A percentile compares a stretch with the other conserved stretches of the same genome.
phyloP scores from a whole-genome alignment of 345 rosid genomes.

The Camelina hispida region DNA sequence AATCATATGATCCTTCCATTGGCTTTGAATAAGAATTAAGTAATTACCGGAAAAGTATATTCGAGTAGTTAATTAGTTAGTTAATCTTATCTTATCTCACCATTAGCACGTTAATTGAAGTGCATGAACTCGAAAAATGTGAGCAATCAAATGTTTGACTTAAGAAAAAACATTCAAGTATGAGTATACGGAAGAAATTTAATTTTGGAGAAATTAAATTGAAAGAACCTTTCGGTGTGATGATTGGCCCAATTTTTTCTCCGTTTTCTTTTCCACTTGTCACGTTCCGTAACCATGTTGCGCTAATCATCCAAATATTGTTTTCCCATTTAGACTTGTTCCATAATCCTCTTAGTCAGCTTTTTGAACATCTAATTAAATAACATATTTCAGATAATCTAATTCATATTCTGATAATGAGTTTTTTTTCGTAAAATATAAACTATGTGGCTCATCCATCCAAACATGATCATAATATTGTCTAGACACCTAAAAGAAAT shows the following conservation, averaged over 20 bases:
- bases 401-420: not conserved
- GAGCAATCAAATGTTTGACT: slow-evolving; percentile 33
- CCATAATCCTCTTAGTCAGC: not conserved
- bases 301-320: slow-evolving; percentile 22
- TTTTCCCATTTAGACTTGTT: slow-evolving; percentile 10
- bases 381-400: slow-evolving; percentile 1
- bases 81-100: not conserved
- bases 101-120: slow-evolving; percentile 22
- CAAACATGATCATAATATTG: slow-evolving; percentile 1
- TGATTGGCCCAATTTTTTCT: slow-evolving; percentile 31
- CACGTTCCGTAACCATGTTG: slow-evolving; percentile 37
- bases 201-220: not conserved
- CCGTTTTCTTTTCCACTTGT: slow-evolving; percentile 35
- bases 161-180: slow-evolving; percentile 26
- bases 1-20: slow-evolving; percentile 24
- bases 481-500: not conserved
- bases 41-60: not conserved
- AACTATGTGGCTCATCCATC: not conserved
- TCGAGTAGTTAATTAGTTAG: not conserved
- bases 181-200: slow-evolving; percentile 21
- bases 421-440: not conserved
- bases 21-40: slow-evolving; percentile 11
- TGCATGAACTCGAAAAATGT: slow-evolving; percentile 42
- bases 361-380: not conserved
- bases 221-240: slow-evolving; percentile 36